Evolutionary conservation across 2,329 filamentous ascomycete genomes (phyloP), one percentile per base, ranked within the genome.

Genomic region (Fusarium sp.): DNA sequence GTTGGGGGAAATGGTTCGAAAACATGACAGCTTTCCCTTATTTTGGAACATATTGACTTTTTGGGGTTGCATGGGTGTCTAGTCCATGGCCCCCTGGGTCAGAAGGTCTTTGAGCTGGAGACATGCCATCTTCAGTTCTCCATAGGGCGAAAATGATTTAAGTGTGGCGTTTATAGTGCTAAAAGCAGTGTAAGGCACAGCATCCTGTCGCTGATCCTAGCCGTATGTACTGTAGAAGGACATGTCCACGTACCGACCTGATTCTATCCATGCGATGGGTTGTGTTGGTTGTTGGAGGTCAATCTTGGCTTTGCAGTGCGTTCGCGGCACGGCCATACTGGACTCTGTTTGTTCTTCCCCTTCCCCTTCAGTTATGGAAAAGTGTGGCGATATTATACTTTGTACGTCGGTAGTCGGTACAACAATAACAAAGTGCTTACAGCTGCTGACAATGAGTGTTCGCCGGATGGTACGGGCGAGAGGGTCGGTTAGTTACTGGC

Each of bases 131-230:
- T 51, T 51, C 21, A 27, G n/a, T 45, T 49, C 19, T 15, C 39
- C n/a, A 39, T 52, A 67, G 62, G 48, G 31, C 39, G 31, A 71
- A 71, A 63, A 59, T 35, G 35, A 58, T 46, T 61, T 73, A 73
- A 72, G 73, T 76, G 73, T 76, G 73, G 74, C 74, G 72, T 73
- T 62, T 29, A 63, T 31, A 62, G 55, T 63, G 56, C 44, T 66
- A 45, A 41, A 41, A 29, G 48, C 29, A 45, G 52, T 49, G 49
- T 49, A 63, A 68, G 52, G 48, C 39, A 56, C 48, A 23, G 35
- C 31, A 51, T 37, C 42, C 48, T 25, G 48, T 38, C 23, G 35
- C 48, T 63, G 29, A 44, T 45, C 57, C 38, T 49, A 27, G 23
- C 19, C 42, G 19, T 27, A 31, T 42, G 19, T 27, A 31, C 21